phyloP scores from a whole-genome alignment of 345 rosid genomes.

The Triadica sebifera region DNA sequence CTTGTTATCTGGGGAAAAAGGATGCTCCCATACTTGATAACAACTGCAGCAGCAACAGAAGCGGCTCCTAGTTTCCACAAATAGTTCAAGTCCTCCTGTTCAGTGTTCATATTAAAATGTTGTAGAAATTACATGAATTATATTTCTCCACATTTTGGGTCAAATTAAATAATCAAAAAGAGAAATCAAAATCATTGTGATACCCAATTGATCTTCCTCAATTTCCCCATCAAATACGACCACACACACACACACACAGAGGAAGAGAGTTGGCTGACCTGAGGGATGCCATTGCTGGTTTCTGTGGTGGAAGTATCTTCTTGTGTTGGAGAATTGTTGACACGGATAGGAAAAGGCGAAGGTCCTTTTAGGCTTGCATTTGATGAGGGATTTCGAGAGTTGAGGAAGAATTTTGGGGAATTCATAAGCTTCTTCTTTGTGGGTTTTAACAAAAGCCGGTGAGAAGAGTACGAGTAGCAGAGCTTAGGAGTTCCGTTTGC shows the following conservation, averaged over 20 bases:
- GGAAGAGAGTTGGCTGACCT: too few species aligned
- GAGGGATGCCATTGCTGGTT: too few species aligned
- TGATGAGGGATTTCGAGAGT: neutral
- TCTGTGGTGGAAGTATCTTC: too few species aligned
- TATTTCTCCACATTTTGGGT: neutral
- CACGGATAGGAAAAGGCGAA: neutral
- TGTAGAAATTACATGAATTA: neutral
- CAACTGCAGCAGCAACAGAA: conserved; percentile 59
- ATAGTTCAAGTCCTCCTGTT: conserved; percentile 59
- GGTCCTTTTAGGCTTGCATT: neutral
- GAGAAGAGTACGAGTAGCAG: neutral
- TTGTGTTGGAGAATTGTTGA: conserved; percentile 7
- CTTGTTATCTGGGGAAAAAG: conserved; percentile 56
- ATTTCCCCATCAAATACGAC: too few species aligned
- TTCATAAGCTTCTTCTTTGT: neutral
- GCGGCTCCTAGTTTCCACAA: conserved; percentile 66
- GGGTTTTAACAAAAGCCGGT: neutral
- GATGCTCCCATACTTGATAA: conserved; percentile 72
- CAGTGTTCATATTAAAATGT: too few species aligned
- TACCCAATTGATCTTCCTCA: too few species aligned
- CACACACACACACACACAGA: too few species aligned
- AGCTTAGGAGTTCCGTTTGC: neutral
- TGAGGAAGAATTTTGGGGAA: neutral
- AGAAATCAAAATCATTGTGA: neutral
- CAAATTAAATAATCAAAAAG: neutral